A percentile compares a stretch with the other conserved stretches of the same genome.
These are phyloP conservation scores for Lolium rigidum DNA, from an alignment of 176 grass and related monocot genomes.

Conservation along the genomic window DNA sequence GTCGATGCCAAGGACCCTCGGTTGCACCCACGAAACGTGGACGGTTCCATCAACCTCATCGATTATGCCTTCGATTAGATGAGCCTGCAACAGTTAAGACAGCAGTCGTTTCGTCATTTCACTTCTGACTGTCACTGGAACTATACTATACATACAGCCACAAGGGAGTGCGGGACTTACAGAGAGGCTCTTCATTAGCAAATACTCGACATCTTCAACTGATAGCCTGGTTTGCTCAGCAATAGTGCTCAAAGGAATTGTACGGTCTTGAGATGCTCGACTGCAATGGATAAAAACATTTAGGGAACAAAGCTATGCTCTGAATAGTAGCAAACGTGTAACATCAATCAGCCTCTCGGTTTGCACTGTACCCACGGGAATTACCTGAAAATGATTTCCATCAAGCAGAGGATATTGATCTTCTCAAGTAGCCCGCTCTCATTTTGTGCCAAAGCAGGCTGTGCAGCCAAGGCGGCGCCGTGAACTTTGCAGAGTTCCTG, in stretches of 20 bases:
- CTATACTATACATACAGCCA: background rate
- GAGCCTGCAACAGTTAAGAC: conserved; percentile 56
- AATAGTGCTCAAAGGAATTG: conserved; percentile 70
- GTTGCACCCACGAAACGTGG: conserved; percentile 78
- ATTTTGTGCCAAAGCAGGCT: conserved; percentile 77
- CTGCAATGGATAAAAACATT: conserved; percentile 46
- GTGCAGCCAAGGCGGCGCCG: conserved; percentile 63
- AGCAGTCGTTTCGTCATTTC: background rate
- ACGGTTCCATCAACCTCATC: conserved; percentile 76
- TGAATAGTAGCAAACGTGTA: background rate
- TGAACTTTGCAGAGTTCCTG: conserved; percentile 80
- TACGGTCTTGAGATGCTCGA: conserved; percentile 72
- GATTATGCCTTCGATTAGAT: conserved; percentile 91
- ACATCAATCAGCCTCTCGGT: background rate
- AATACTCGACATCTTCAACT: conserved; percentile 79
- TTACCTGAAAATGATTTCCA: conserved; percentile 98
- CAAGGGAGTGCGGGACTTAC: conserved; percentile 44
- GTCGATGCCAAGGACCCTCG: conserved; percentile 74
- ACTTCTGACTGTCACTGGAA: background rate
- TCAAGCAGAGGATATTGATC: conserved; percentile 90
- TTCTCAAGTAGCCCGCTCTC: conserved; percentile 83
- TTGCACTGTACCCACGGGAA: background rate
- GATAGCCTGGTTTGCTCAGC: conserved; percentile 72
- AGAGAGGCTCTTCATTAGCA: conserved; percentile 92
- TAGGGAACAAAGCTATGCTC: background rate